Percentiles rank a stretch among this genome's conserved stretches.
Evolutionary conservation across 345 rosid genomes (phyloP).

Genomic region (Firmiana major): DNA sequence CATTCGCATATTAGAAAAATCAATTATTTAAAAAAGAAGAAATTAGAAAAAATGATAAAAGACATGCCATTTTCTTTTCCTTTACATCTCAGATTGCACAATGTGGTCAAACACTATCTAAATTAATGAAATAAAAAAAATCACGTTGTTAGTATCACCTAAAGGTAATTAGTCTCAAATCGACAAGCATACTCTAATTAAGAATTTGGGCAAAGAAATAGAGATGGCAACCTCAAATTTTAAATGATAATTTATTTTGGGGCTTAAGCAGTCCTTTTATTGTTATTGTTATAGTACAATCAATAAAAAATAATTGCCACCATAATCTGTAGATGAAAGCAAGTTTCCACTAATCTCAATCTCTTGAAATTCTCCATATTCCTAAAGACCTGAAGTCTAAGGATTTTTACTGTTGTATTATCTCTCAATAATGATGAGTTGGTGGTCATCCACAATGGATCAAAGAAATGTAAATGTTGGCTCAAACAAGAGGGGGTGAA

Average conservation of each 20-base stretch:
- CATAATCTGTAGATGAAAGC: slow-evolving; percentile 24
- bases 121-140: too few species aligned
- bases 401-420: slow-evolving; percentile 1
- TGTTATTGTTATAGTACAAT: slow-evolving; percentile 28
- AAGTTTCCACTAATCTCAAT: slow-evolving; percentile 27
- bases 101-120: too few species aligned
- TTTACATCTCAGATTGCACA: too few species aligned
- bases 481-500: too few species aligned
- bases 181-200: too few species aligned
- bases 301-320: slow-evolving; percentile 19
- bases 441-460: slow-evolving; percentile 2
- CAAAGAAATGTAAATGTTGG: too few species aligned
- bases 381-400: not conserved
- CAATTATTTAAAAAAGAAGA: not conserved
- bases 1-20: not conserved
- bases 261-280: not conserved
- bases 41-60: too few species aligned
- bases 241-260: not conserved
- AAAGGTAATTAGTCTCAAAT: too few species aligned
- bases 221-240: not conserved
- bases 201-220: not conserved
- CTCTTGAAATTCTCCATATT: slow-evolving; percentile 29
- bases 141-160: too few species aligned
- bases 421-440: slow-evolving; percentile 31
- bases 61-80: too few species aligned